Conservation (phyloP, 2,329 filamentous ascomycete genomes). For the Diaporthe batatas region DNA sequence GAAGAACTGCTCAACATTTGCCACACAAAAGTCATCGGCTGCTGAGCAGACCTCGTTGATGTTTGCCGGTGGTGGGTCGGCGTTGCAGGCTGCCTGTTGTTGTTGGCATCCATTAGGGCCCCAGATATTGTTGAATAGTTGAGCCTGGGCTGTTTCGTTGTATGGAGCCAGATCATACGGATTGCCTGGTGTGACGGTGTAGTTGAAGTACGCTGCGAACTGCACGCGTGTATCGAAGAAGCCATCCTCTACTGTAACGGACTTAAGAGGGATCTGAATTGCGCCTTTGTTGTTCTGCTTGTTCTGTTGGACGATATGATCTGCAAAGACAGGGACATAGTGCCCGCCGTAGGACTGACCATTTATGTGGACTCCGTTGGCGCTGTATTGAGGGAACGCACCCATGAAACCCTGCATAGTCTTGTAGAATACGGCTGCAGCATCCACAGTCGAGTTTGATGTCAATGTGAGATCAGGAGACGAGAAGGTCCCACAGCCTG, state of each 20-base stretch:
- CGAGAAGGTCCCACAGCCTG: conserved; percentile 51
- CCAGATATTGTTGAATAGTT: conserved; percentile 27
- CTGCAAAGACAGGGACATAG: conserved; percentile 60
- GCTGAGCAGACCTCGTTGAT: conserved; percentile 17
- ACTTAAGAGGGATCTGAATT: conserved; percentile 56
- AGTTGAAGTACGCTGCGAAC: conserved; percentile 25
- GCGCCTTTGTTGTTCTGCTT: conserved; percentile 49
- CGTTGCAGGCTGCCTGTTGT: conserved; percentile 24
- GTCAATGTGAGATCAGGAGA: conserved; percentile 50
- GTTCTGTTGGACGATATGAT: conserved; percentile 60
- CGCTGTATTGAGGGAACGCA: conserved; percentile 16
- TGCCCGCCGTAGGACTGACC: conserved; percentile 65
- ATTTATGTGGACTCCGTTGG: conserved; percentile 50
- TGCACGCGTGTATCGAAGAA: conserved; percentile 50
- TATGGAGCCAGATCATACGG: conserved; percentile 7
- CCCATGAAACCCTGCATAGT: conserved; percentile 25
- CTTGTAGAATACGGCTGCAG: conserved; percentile 22
- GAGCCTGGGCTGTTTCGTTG: background rate
- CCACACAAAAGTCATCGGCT: conserved; percentile 17
- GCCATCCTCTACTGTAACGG: conserved; percentile 61
- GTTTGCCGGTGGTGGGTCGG: conserved; percentile 1
- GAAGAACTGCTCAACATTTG: conserved; percentile 11
- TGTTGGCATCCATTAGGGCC: conserved; percentile 7
- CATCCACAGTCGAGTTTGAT: conserved; percentile 21
- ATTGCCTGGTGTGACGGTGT: conserved; percentile 2